Base-by-base conservation (phyloP, 1,284 basidiomycete genomes). In the Somion occarium region DNA sequence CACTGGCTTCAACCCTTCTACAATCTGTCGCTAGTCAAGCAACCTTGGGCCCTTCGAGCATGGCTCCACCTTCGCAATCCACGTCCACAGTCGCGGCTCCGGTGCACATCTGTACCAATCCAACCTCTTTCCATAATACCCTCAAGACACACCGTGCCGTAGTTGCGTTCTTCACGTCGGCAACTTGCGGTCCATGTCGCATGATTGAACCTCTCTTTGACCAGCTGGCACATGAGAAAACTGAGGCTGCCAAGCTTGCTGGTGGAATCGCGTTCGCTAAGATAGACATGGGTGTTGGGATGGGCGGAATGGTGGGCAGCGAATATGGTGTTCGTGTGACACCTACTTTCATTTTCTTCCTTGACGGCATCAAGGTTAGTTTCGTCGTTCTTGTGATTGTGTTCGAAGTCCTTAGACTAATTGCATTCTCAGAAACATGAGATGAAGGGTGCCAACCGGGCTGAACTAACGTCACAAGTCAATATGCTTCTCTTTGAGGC, bases 311-410 rank as follows among this genome's bases (percentile, higher is more conserved):
- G 44, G 69, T 93, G 23, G 89, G 87, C 0, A 62, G 70, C 0
- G 73, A 86, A 60, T 88, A 80, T 69, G 73, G 78, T 2, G 80
- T 96, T 1, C 67, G 76, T n/a, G 91, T 78, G 0, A 94, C 90
- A 1, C 92, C 93, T 2, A 93, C 91, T 3, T 94, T 93, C 65
- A 72, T 88, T 48, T 92, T 91, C 70, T 94, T 92, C 72, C 65
- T 85, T 57, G 75, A 89, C 54, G 88, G 87, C 1, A 75, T 80
- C 56, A 89, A 91, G 79, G 87, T 86, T 43, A 44, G 71, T 62
- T 11, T 15, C 30, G 30, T 7, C 15, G 7, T 34, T 34, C 15
- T 15, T 15, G 30, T 34, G 7, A 34, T 34, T 7, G 30, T 15
- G 30, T 34, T 2, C 2, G 30, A 34, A n/a, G n/a, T n/a, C n/a